Evolutionary conservation across 169 alveolate genomes (phyloP).

Genomic region (Theileria sp.): DNA sequence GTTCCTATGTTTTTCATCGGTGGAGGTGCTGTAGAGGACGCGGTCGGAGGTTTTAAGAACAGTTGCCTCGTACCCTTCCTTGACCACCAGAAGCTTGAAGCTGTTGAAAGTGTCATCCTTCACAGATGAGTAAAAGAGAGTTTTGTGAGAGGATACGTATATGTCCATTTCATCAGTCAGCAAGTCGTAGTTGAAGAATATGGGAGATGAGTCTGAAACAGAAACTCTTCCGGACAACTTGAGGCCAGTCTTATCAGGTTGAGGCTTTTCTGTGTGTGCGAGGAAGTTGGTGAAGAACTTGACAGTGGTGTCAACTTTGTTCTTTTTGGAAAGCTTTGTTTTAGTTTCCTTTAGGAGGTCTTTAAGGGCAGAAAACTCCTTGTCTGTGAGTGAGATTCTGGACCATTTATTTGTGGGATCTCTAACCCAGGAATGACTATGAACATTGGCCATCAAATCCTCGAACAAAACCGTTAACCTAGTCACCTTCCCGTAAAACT

Average conservation of each 20-base stretch:
- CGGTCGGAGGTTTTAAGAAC: neutral
- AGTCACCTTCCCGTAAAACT: neutral
- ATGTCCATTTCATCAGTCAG: neutral
- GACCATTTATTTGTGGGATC: neutral
- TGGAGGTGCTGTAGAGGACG: neutral
- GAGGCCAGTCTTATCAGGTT: neutral
- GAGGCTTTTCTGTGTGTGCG: neutral
- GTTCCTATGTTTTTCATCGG: neutral
- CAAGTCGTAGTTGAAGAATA: conserved; percentile 1
- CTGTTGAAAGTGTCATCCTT: neutral
- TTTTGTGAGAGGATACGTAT: neutral
- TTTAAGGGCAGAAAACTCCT: neutral
- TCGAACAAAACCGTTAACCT: neutral
- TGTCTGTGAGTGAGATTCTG: neutral
- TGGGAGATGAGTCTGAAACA: neutral
- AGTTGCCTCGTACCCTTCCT: conserved; percentile 2
- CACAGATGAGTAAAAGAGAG: neutral
- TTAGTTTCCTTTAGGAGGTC: neutral
- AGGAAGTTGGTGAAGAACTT: neutral
- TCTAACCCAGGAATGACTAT: neutral
- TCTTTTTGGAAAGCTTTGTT: neutral
- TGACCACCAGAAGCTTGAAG: conserved; percentile 1
- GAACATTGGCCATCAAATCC: neutral
- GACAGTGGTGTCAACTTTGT: neutral
- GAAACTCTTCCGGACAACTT: neutral